These are phyloP conservation scores for Neohortaea acidophila DNA, from an alignment of 495 filamentous ascomycete species.

Conservation along the genomic window DNA sequence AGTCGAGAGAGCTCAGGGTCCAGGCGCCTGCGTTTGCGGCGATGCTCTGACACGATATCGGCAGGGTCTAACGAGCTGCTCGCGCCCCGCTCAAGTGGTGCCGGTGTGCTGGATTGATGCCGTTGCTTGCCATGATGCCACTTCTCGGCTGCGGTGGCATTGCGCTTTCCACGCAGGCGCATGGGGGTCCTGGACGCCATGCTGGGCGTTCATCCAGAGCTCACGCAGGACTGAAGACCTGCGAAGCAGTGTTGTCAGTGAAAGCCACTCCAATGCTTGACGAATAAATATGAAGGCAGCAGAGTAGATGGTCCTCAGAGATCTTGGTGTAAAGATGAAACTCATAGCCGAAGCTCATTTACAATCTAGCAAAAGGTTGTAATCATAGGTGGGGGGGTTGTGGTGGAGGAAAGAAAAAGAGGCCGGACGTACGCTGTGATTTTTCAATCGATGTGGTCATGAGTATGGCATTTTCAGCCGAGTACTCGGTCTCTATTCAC, in stretches of 20 bases:
- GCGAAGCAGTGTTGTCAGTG: not conserved
- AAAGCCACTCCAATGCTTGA: not conserved
- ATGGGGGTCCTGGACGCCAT: constrained; percentile 5
- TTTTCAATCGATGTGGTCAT: no score
- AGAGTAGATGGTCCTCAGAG: constrained; percentile 8
- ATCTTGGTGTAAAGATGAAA: constrained; percentile 15
- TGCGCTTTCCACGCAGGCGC: constrained; percentile 12
- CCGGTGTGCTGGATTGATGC: not conserved
- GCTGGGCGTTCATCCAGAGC: not conserved
- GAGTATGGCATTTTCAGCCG: no score
- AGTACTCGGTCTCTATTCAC: no score
- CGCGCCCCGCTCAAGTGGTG: not conserved
- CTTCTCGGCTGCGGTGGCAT: constrained; percentile 6
- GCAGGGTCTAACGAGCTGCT: not conserved
- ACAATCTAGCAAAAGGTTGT: constrained; percentile 12
- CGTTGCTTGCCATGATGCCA: constrained; percentile 11
- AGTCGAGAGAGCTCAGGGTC: constrained; percentile 5
- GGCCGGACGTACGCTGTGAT: no score
- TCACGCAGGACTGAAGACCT: not conserved
- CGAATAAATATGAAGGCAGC: not conserved
- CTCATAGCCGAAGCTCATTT: constrained; percentile 7
- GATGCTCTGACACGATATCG: not conserved
- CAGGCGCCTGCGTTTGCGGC: constrained; percentile 4
- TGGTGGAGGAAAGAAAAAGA: no score
- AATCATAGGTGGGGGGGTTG: constrained; percentile 10